Evolutionary conservation across 306 rosid species (phyloP).

Genomic region (Lathyrus sativus): DNA sequence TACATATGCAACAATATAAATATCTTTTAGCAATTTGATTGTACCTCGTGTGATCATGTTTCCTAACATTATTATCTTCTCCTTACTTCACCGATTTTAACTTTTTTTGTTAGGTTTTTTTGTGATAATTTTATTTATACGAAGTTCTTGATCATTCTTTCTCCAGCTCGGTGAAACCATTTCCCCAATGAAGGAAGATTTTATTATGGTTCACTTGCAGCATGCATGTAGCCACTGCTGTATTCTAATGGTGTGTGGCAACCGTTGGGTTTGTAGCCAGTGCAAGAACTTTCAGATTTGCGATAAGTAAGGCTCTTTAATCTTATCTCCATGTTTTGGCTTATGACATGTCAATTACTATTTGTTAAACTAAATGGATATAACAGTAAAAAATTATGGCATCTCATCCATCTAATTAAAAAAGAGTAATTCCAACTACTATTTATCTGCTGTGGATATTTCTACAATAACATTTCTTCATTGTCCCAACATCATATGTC

Average conservation of each 20-base stretch:
- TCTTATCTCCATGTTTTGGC: slow-evolving; percentile 29
- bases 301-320: slow-evolving; percentile 66
- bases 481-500: not conserved
- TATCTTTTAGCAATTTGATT: not conserved
- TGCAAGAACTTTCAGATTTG: slow-evolving; percentile 96
- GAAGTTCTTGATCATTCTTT: slow-evolving; percentile 35
- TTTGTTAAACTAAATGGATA: not conserved
- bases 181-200: slow-evolving; percentile 96
- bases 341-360: not conserved
- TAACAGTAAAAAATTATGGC: not conserved
- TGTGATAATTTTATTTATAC: slow-evolving; percentile 26
- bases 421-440: not conserved
- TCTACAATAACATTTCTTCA: slow-evolving; percentile 4
- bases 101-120: not conserved
- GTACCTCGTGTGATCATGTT: not conserved
- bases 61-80: slow-evolving; percentile 3
- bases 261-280: slow-evolving; percentile 83
- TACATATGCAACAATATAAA: slow-evolving; percentile 10
- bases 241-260: slow-evolving; percentile 83
- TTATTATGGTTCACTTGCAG: slow-evolving; percentile 98
- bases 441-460: slow-evolving; percentile 21
- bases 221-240: slow-evolving; percentile 82
- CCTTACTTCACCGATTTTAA: not conserved
- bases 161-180: slow-evolving; percentile 97
- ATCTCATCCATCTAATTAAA: not conserved